phyloP scores from a whole-genome alignment of 2,329 filamentous ascomycete species.

The Knoxdaviesia capensis region DNA sequence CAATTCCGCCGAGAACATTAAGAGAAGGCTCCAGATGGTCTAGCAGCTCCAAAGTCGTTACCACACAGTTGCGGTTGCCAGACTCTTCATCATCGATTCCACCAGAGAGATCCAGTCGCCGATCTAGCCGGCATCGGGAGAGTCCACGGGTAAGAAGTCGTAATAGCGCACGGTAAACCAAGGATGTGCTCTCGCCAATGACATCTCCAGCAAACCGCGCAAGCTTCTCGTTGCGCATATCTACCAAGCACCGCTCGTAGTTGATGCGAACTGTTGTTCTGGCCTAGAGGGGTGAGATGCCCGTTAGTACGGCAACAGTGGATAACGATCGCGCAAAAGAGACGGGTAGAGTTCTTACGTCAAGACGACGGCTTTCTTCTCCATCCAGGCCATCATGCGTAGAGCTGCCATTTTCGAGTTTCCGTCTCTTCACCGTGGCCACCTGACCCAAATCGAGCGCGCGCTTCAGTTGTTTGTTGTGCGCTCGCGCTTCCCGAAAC shows the following conservation, averaged over 20 bases:
- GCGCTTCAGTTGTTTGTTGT: constrained; percentile 29
- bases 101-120: constrained; percentile 20
- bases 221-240: constrained; percentile 61
- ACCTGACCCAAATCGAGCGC: constrained; percentile 23
- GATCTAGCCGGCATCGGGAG: constrained; percentile 43
- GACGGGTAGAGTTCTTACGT: constrained; percentile 21
- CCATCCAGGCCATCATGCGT: constrained; percentile 13
- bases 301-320: constrained; percentile 9
- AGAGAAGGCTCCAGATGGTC: constrained; percentile 30
- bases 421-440: constrained; percentile 28
- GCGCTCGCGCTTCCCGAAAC: constrained; percentile 31
- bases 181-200: constrained; percentile 53
- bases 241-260: constrained; percentile 65
- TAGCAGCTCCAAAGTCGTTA: constrained; percentile 36
- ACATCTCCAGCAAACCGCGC: constrained; percentile 50
- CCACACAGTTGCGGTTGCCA: constrained; percentile 12
- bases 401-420: constrained; percentile 26
- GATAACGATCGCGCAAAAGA: not conserved
- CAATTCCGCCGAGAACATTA: constrained; percentile 35
- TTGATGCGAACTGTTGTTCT: constrained; percentile 63
- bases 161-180: constrained; percentile 60
- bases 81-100: constrained; percentile 14
- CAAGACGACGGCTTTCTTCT: constrained; percentile 25
- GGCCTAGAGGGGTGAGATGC: constrained; percentile 24
- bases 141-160: constrained; percentile 48